Evolutionary conservation across 345 rosid genomes (phyloP).

Genomic region (Cochlearia excelsa): DNA sequence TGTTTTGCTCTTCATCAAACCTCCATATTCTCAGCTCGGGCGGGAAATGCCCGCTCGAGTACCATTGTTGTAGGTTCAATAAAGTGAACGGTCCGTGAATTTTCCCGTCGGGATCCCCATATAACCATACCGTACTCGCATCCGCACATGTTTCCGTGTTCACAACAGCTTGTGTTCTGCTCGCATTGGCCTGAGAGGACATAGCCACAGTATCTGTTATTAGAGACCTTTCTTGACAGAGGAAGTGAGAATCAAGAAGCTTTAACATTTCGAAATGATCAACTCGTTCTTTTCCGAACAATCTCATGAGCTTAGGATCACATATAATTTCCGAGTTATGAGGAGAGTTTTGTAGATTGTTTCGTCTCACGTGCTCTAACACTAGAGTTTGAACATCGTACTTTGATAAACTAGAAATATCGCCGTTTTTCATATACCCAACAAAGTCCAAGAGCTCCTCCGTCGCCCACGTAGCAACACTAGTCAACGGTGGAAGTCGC

Average conservation of each 20-base stretch:
- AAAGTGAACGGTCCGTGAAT: constrained; percentile 84
- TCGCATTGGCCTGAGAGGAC: constrained; percentile 27
- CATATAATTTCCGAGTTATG: constrained; percentile 58
- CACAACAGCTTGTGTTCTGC: constrained; percentile 7
- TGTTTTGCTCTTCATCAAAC: constrained; percentile 47
- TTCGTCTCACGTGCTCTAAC: constrained; percentile 57
- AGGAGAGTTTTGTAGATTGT: constrained; percentile 64
- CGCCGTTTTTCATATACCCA: constrained; percentile 69
- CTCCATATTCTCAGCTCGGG: constrained; percentile 71
- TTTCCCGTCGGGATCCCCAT: constrained; percentile 76
- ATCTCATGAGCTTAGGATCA: constrained; percentile 60
- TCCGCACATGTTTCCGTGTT: constrained; percentile 20
- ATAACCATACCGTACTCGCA: constrained; percentile 56
- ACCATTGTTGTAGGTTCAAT: constrained; percentile 66
- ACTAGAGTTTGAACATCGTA: constrained; percentile 72
- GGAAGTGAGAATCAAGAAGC: constrained; percentile 78
- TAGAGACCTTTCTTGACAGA: constrained; percentile 44
- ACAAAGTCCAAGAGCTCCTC: constrained; percentile 84
- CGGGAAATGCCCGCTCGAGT: constrained; percentile 65
- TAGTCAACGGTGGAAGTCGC: constrained; percentile 31
- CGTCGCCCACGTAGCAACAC: constrained; percentile 66
- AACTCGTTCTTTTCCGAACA: constrained; percentile 61
- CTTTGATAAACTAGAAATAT: constrained; percentile 51
- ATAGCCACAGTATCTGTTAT: constrained; percentile 38
- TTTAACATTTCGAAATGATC: constrained; percentile 80